Evolutionary conservation across 2,329 filamentous ascomycete genomes (phyloP), one percentile per base, ranked within the genome.

Genomic region (Sclerotinia minor): DNA sequence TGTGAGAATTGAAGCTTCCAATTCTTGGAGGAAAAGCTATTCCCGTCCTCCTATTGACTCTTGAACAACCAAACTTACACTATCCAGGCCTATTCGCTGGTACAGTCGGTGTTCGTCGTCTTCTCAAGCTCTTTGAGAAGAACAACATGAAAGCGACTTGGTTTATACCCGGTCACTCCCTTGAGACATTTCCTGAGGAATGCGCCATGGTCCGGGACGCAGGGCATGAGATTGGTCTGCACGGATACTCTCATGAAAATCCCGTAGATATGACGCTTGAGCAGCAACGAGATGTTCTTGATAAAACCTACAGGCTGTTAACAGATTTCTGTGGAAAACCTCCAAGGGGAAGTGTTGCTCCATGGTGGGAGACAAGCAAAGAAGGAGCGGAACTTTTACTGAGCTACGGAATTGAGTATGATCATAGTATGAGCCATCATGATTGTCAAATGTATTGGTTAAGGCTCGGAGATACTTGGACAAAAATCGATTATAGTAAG

Each of bases 221-320:
- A 0, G 87, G 87, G 2, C 88, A 90, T 73, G 88, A 90, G 75
- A 75, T 85, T 69, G 88, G 88, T 2, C 81, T 90, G 8, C 90
- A 92, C 71, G 90, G 89, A 5, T 92, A 92, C 78, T 87, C 84
- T 0, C 89, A 92, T 73, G 90, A 92, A 75, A 92, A 92, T 73
- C 89, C 90, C 0, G 82, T 81, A 0, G 74, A 88, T 67, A 91
- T 92, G 89, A 89, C 83, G 0, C 76, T 90, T 1, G 89, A 92
- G 75, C 91, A 94, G 78, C 90, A 94, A 77, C 84, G 84, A 19
- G 89, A 91, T 68, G 88, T 94, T 21, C 83, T 94, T 7, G 87
- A 90, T 73, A 91, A 91, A 78, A 92, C 89, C 24, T 92, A 88
- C 75, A 83, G 84, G 29, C 82, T 92, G 77, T 83, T 92, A 45